Conservation (phyloP, 129 eudicot genomes). For the Artemisia tridentata region DNA sequence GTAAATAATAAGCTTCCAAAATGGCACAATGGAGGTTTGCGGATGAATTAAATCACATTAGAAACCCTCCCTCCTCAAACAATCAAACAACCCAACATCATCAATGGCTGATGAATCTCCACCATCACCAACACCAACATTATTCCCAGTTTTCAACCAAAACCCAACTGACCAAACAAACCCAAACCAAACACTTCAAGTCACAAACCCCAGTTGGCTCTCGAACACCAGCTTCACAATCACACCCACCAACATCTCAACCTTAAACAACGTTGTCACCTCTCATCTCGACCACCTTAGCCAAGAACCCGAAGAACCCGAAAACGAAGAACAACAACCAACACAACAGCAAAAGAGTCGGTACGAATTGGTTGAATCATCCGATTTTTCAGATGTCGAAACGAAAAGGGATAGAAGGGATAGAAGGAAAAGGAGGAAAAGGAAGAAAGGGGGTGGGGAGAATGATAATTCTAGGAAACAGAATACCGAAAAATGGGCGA, state of each 20-base stretch:
- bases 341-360: slow-evolving; percentile 8
- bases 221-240: slow-evolving; percentile 66
- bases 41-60: too few relatives aligned
- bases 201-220: slow-evolving; percentile 48
- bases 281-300: slow-evolving; percentile 25
- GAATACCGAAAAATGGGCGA: slow-evolving; percentile 59
- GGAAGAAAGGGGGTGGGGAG: slow-evolving; percentile 19
- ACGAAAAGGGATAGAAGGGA: slow-evolving; percentile 32
- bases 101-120: too few relatives aligned
- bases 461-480: slow-evolving; percentile 48
- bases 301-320: slow-evolving; percentile 16
- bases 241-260: slow-evolving; percentile 47
- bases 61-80: too few relatives aligned
- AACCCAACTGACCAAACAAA: slow-evolving; percentile 17
- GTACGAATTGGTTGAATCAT: slow-evolving; percentile 63
- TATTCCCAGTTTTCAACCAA: slow-evolving; percentile 43
- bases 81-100: too few relatives aligned
- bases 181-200: slow-evolving; percentile 15
- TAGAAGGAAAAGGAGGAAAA: slow-evolving; percentile 29
- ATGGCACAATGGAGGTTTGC: too few relatives aligned
- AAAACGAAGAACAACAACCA: slow-evolving; percentile 17
- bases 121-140: slow-evolving; percentile 12
- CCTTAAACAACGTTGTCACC: slow-evolving; percentile 53
- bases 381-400: slow-evolving; percentile 35
- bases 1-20: too few relatives aligned